Evolutionary conservation across 2,329 filamentous ascomycete species (phyloP), one percentile per base, ranked within the genome.

Genomic region (Cladosporium sp.): DNA sequence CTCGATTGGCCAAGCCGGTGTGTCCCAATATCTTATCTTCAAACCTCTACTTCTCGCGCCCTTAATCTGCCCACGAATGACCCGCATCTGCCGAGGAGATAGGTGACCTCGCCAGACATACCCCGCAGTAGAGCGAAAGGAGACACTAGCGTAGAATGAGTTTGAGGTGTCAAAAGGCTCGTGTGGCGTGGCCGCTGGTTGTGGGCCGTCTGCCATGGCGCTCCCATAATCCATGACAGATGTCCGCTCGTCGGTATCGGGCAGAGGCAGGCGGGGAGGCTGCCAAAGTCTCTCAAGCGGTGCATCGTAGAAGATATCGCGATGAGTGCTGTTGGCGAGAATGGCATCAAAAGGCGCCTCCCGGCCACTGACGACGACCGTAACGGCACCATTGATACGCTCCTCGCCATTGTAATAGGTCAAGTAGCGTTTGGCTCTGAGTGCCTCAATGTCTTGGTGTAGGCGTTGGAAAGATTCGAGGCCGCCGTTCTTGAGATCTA

Each of bases 281-380:
- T 70, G 57, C 68, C 67, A 64, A 64, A 74, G 61, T 57, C 68
- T 61, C 50, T 73, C 65, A 1, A 87, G 71, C 0, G 83, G 83
- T 0, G 84, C 84, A 57, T 88, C 85, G 61, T 82, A 83, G 59
- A 64, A 67, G 49, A 81, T 70, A 63, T 87, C 82, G 24, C 81
- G 61, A 55, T 80, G 75, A 1, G 75, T 79, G 4, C 68, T 58
- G 58, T 81, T 80, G 13, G 69, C 63, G 3, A 74, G 67, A 7
- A 86, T 60, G 7, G 76, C 60, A 47, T 81, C 73, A 58, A 85
- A 83, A 0, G 77, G 80, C 1, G 81, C 77, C 41, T 32, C 24
- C 56, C 80, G 79, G 9, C 86, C 86, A 1, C 84, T 87, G 1
- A 79, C 84, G 2, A 89, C 83, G 2, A 89, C 78, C 0, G 85